These are phyloP conservation scores for Colletotrichum viniferum DNA, from an alignment of 2,329 filamentous ascomycete genomes.

Conservation along the genomic window DNA sequence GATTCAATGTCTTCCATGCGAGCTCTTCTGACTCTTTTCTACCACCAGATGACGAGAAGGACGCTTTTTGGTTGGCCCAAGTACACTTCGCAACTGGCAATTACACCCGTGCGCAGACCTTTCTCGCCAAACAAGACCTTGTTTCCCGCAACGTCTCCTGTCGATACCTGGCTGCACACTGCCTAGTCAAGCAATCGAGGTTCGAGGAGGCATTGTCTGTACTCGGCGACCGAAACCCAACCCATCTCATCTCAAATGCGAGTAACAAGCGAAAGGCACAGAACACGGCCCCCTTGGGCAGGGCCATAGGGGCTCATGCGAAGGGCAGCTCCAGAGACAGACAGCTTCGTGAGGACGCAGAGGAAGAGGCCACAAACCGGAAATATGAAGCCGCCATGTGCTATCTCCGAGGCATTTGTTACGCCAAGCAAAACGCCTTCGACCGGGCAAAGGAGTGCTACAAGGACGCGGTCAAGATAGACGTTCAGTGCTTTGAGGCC, in stretches of 20 bases:
- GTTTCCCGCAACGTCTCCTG: slow-evolving; percentile 83
- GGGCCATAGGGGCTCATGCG: slow-evolving; percentile 23
- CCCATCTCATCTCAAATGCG: slow-evolving; percentile 76
- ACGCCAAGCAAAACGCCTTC: slow-evolving; percentile 95
- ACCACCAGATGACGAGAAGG: slow-evolving; percentile 79
- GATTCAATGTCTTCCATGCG: background rate
- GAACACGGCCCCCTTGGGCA: slow-evolving; percentile 58
- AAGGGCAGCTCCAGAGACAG: slow-evolving; percentile 32
- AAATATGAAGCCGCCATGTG: slow-evolving; percentile 98
- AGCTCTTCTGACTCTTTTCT: background rate
- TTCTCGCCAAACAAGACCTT: slow-evolving; percentile 84
- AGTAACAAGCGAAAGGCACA: slow-evolving; percentile 73
- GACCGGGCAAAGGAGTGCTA: slow-evolving; percentile 98
- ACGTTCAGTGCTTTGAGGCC: slow-evolving; percentile 97
- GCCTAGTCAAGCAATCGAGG: slow-evolving; percentile 88
- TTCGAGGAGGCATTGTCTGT: slow-evolving; percentile 87
- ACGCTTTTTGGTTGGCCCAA: slow-evolving; percentile 98
- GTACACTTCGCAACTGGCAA: slow-evolving; percentile 96
- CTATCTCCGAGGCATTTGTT: slow-evolving; percentile 90
- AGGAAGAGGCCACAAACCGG: slow-evolving; percentile 75
- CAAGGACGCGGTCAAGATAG: slow-evolving; percentile 94
- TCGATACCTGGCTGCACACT: slow-evolving; percentile 91
- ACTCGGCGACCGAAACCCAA: slow-evolving; percentile 93
- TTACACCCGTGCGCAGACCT: slow-evolving; percentile 87
- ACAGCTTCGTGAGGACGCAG: slow-evolving; percentile 40